Percentiles rank a stretch among this genome's conserved stretches.
These are phyloP conservation scores for Mucor sp. DNA, from an alignment of 371 early-diverging fungal species.

Conservation along the genomic window DNA sequence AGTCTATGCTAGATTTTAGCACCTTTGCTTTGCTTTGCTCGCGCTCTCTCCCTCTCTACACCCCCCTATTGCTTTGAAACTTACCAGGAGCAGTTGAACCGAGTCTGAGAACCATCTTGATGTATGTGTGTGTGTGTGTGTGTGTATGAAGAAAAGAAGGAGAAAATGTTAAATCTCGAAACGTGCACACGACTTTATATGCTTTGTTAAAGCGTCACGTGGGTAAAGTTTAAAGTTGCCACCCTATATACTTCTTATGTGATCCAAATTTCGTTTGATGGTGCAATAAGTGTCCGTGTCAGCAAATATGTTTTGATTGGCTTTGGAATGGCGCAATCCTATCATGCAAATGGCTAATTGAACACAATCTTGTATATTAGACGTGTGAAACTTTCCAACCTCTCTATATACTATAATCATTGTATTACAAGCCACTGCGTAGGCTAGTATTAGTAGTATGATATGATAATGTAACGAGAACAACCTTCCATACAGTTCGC, in stretches of 20 bases:
- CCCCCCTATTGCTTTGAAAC: not conserved
- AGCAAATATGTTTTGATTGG: slow-evolving; percentile 12
- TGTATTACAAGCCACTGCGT: not conserved
- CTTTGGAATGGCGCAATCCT: slow-evolving; percentile 20
- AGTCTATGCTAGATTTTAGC: slow-evolving; percentile 49
- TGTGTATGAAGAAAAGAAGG: slow-evolving; percentile 1
- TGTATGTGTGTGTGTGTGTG: slow-evolving; percentile 4
- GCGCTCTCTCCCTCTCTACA: too few relatives aligned
- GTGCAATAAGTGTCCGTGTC: not conserved
- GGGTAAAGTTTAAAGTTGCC: not conserved
- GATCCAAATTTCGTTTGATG: not conserved
- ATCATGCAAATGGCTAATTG: slow-evolving; percentile 16
- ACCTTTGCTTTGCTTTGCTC: not conserved
- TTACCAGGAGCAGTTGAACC: slow-evolving; percentile 67
- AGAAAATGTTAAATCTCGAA: not conserved
- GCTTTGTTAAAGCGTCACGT: not conserved
- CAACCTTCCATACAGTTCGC: not conserved
- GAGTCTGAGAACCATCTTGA: slow-evolving; percentile 59
- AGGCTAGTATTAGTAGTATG: too few relatives aligned
- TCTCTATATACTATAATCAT: not conserved
- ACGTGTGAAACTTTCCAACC: slow-evolving; percentile 1
- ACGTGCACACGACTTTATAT: not conserved
- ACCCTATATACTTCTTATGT: not conserved
- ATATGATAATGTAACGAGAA: not conserved
- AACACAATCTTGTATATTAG: slow-evolving; percentile 2